phyloP scores from a whole-genome alignment of 352 stramenopile genomes.

The Phytophthora multivora region DNA sequence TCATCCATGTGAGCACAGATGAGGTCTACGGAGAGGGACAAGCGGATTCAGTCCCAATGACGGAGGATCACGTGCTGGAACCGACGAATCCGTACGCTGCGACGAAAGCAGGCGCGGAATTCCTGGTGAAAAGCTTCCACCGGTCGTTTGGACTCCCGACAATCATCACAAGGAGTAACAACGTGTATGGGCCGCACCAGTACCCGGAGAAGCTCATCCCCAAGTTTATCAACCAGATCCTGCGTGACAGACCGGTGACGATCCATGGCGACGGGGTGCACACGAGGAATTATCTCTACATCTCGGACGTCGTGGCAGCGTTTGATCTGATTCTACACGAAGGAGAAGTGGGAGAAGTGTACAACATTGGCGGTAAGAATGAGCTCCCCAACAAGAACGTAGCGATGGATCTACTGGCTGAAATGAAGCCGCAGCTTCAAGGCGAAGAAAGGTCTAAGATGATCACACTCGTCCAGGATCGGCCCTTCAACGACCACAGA shows the following conservation, averaged over 20 bases:
- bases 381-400: conserved; percentile 80
- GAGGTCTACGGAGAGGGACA: conserved; percentile 98
- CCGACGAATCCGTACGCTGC: conserved; percentile 98
- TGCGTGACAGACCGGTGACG: conserved; percentile 89
- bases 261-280: conserved; percentile 96
- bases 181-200: conserved; percentile 98
- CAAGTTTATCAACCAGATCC: conserved; percentile 98
- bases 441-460: conserved; percentile 49
- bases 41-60: conserved; percentile 91
- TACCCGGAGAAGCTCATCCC: conserved; percentile 99
- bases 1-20: conserved; percentile 98
- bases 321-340: conserved; percentile 97
- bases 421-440: conserved; percentile 54
- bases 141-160: conserved; percentile 95
- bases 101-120: conserved; percentile 98
- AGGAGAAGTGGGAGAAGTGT: conserved; percentile 92
- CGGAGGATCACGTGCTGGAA: conserved; percentile 94
- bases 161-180: conserved; percentile 99
- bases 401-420: conserved; percentile 86
- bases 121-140: conserved; percentile 95
- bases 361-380: conserved; percentile 95
- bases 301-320: conserved; percentile 95
- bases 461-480: conserved; percentile 84
- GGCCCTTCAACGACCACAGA: conserved; percentile 98
- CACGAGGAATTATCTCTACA: conserved; percentile 97